Evolutionary conservation across 2,329 filamentous ascomycete genomes (phyloP).

Genomic region (Fusarium sp.): DNA sequence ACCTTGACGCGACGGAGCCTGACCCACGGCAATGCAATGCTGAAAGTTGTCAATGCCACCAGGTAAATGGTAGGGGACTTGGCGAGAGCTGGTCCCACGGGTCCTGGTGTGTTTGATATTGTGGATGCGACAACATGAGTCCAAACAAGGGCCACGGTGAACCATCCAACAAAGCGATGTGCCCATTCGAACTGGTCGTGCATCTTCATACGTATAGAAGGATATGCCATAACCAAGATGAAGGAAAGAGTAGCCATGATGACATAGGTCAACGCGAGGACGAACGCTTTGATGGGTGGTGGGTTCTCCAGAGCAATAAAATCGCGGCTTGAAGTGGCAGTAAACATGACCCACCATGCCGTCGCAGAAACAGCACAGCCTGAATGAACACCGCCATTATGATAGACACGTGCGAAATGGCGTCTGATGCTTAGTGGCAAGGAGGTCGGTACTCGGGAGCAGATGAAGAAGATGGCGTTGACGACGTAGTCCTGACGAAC

Average conservation of each 20-base stretch:
- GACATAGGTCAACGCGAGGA: slow-evolving; percentile 43
- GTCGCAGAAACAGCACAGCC: slow-evolving; percentile 56
- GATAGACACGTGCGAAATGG: slow-evolving; percentile 56
- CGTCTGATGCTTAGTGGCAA: slow-evolving; percentile 58
- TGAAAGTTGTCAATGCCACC: slow-evolving; percentile 13
- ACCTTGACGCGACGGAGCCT: slow-evolving; percentile 73
- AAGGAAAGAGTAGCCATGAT: slow-evolving; percentile 33
- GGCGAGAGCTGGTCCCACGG: slow-evolving; percentile 14
- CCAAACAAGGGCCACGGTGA: slow-evolving; percentile 71
- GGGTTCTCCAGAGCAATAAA: not conserved
- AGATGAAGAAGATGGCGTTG: slow-evolving; percentile 58
- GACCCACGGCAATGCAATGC: slow-evolving; percentile 61
- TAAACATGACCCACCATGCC: slow-evolving; percentile 54
- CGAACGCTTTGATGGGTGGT: slow-evolving; percentile 15
- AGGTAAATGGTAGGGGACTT: slow-evolving; percentile 25
- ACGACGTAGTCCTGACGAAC: slow-evolving; percentile 63
- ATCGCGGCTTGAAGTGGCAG: slow-evolving; percentile 25
- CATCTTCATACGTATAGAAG: slow-evolving; percentile 44
- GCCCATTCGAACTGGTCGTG: slow-evolving; percentile 76
- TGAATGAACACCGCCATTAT: slow-evolving; percentile 59
- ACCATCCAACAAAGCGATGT: slow-evolving; percentile 77
- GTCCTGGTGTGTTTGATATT: not conserved
- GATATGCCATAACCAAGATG: slow-evolving; percentile 43
- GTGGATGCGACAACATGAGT: slow-evolving; percentile 70
- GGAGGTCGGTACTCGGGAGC: slow-evolving; percentile 53